These are phyloP conservation scores for Acer campestre DNA, from an alignment of 345 rosid species.

Conservation along the genomic window DNA sequence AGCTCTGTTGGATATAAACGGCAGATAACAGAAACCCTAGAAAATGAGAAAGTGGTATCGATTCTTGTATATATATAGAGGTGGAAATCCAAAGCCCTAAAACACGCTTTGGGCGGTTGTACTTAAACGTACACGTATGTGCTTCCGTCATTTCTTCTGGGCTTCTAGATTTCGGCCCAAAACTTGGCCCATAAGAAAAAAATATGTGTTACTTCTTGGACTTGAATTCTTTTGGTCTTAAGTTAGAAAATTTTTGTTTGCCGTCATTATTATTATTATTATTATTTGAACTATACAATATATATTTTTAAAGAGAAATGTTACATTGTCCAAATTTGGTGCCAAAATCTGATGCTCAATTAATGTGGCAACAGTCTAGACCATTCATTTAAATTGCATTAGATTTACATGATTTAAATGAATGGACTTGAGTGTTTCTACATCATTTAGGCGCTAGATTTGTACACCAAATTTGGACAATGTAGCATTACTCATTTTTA, in stretches of 20 bases:
- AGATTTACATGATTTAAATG: too few relatives aligned
- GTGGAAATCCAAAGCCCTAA: slow-evolving; percentile 5
- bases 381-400: too few relatives aligned
- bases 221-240: neutral
- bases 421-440: too few relatives aligned
- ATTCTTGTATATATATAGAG: neutral
- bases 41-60: neutral
- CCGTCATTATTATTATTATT: too few relatives aligned
- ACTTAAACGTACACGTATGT: neutral
- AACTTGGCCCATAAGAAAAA: neutral
- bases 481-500: too few relatives aligned
- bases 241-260: neutral
- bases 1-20: neutral
- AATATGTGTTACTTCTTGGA: neutral
- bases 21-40: slow-evolving; percentile 5
- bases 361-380: too few relatives aligned
- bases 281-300: neutral
- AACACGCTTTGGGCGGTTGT: neutral
- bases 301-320: too few relatives aligned
- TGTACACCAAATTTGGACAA: too few relatives aligned
- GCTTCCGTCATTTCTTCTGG: neutral
- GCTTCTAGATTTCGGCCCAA: neutral
- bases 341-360: too few relatives aligned
- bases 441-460: too few relatives aligned
- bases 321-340: too few relatives aligned